Conservation (phyloP, 2,329 filamentous ascomycete species). For the Alternaria triticina region DNA sequence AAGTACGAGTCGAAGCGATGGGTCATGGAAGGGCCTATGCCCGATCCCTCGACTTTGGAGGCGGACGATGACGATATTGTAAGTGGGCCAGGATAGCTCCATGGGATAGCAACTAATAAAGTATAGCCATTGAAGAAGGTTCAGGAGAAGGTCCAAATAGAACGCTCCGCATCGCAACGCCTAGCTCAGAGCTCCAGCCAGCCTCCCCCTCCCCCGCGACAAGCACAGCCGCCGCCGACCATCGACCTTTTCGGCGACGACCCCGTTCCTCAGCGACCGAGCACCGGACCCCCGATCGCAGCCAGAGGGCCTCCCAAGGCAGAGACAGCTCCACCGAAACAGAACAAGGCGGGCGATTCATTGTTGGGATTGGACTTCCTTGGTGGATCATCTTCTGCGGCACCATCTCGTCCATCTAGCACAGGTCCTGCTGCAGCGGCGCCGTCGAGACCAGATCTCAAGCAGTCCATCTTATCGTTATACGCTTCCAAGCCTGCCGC, state of each 20-base stretch:
- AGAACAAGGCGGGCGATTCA: conserved; percentile 80
- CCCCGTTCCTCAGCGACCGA: conserved; percentile 71
- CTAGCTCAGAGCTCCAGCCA: conserved; percentile 44
- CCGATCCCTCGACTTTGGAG: conserved; percentile 88
- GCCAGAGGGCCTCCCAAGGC: conserved; percentile 66
- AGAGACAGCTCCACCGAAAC: conserved; percentile 64
- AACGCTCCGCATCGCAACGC: conserved; percentile 64
- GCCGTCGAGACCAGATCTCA: conserved; percentile 87
- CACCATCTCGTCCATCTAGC: conserved; percentile 79
- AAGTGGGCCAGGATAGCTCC: conserved; percentile 50
- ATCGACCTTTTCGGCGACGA: conserved; percentile 86
- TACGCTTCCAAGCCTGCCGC: conserved; percentile 85
- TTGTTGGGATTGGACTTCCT: conserved; percentile 93
- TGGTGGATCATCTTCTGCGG: conserved; percentile 70
- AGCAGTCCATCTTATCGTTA: conserved; percentile 94
- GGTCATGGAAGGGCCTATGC: conserved; percentile 97
- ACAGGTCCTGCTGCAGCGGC: conserved; percentile 67
- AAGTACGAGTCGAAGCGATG: conserved; percentile 99
- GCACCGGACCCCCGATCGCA: conserved; percentile 68
- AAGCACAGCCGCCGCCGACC: conserved; percentile 44
- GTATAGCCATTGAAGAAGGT: conserved; percentile 68
- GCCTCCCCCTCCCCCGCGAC: conserved; percentile 35
- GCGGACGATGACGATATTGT: conserved; percentile 80
- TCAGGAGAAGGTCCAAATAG: conserved; percentile 73
- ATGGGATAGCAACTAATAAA: conserved; percentile 15